Evolutionary conservation across 202 grass and related monocot genomes (phyloP).

Genomic region (Eragrostis tef): DNA sequence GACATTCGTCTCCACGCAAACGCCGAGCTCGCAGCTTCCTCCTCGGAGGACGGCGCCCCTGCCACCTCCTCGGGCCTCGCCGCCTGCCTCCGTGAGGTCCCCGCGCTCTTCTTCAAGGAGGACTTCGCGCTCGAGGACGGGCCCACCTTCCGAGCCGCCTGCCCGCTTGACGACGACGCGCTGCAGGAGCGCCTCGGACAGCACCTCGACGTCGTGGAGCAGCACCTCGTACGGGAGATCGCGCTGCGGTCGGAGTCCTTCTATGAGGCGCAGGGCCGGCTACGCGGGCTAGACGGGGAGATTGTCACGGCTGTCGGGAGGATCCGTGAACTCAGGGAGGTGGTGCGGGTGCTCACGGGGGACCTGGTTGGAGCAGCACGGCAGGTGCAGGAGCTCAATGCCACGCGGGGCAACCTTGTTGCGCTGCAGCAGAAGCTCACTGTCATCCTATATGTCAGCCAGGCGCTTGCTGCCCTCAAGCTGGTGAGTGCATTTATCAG

Average conservation of each 20-base stretch:
- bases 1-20: conserved; percentile 73
- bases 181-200: conserved; percentile 89
- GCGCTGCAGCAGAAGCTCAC: conserved; percentile 91
- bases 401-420: conserved; percentile 71
- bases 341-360: conserved; percentile 69
- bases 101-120: conserved; percentile 94
- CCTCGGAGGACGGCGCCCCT: conserved; percentile 24
- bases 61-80: conserved; percentile 60
- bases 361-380: conserved; percentile 76
- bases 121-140: conserved; percentile 94
- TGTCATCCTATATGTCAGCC: conserved; percentile 86
- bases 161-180: conserved; percentile 67
- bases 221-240: conserved; percentile 87
- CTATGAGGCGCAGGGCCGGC: conserved; percentile 78
- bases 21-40: conserved; percentile 60
- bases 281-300: conserved; percentile 77
- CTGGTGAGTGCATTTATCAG: conserved; percentile 55
- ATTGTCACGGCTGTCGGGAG: conserved; percentile 77
- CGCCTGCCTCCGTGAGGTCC: conserved; percentile 83
- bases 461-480: conserved; percentile 80
- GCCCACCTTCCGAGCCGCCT: conserved; percentile 77
- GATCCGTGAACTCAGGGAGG: conserved; percentile 82
- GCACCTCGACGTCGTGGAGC: conserved; percentile 86
- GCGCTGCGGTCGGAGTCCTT: conserved; percentile 81
- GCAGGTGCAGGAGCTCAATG: conserved; percentile 91